Conservation (phyloP, 352 stramenopile genomes). For the Globisporangium alternatum region DNA sequence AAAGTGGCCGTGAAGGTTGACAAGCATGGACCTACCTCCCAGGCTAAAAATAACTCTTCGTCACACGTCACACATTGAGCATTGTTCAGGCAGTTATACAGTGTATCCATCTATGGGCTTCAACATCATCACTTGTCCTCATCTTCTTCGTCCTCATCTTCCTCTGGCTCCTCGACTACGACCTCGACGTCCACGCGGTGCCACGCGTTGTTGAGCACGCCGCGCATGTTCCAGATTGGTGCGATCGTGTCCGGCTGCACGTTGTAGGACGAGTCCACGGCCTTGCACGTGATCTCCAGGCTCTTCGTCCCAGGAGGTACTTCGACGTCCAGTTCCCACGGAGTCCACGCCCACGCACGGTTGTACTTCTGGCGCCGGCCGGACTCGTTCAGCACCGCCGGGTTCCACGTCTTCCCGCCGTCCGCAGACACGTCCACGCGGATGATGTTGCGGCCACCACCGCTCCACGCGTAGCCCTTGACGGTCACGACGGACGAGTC, state of each 20-base stretch:
- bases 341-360: slow-evolving; percentile 94
- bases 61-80: neutral
- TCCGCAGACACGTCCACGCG: slow-evolving; percentile 96
- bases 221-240: slow-evolving; percentile 97
- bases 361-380: slow-evolving; percentile 86
- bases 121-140: neutral
- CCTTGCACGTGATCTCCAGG: slow-evolving; percentile 92
- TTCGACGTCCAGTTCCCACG: slow-evolving; percentile 93
- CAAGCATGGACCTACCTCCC: neutral
- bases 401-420: slow-evolving; percentile 91
- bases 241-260: slow-evolving; percentile 94
- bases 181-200: slow-evolving; percentile 81
- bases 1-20: slow-evolving; percentile 1
- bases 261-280: slow-evolving; percentile 95
- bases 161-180: slow-evolving; percentile 40
- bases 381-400: slow-evolving; percentile 83
- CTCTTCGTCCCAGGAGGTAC: slow-evolving; percentile 77
- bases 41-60: neutral
- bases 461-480: slow-evolving; percentile 93
- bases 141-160: slow-evolving; percentile 35
- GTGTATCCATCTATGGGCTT: slow-evolving; percentile 8
- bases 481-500: slow-evolving; percentile 84
- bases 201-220: slow-evolving; percentile 97
- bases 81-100: slow-evolving; percentile 1
- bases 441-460: slow-evolving; percentile 94